Evolutionary conservation across 345 rosid genomes (phyloP).

Genomic region (Erysimum cheiranthoides): DNA sequence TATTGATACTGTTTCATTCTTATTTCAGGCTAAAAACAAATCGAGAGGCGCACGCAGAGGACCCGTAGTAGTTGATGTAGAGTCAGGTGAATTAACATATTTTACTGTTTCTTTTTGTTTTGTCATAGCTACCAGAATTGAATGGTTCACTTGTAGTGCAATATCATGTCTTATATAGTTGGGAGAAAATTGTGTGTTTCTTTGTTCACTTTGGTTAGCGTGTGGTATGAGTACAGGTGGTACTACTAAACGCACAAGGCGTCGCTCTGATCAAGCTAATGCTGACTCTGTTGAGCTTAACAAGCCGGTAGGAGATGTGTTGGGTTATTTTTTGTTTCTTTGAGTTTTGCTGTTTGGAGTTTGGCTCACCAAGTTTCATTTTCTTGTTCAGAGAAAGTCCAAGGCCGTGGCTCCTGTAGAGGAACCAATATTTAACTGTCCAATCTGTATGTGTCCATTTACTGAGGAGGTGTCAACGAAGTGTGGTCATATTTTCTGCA

Average conservation of each 20-base stretch:
- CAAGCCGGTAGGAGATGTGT: slow-evolving; percentile 29
- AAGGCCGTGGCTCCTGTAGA: slow-evolving; percentile 57
- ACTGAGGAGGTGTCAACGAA: slow-evolving; percentile 80
- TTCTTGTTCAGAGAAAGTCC: slow-evolving; percentile 26
- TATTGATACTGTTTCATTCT: slow-evolving; percentile 27
- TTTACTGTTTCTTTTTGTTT: neutral
- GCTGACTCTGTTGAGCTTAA: slow-evolving; percentile 6
- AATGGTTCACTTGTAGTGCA: neutral
- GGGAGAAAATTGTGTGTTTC: neutral
- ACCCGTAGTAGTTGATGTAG: slow-evolving; percentile 62
- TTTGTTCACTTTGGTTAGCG: slow-evolving; percentile 24
- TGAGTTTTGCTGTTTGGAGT: slow-evolving; percentile 22
- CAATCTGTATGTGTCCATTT: slow-evolving; percentile 85
- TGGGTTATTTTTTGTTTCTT: neutral
- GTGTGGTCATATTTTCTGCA: slow-evolving; percentile 98
- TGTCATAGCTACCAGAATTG: neutral
- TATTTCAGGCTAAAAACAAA: slow-evolving; percentile 73
- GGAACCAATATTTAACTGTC: slow-evolving; percentile 83
- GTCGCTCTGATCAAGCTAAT: slow-evolving; percentile 35
- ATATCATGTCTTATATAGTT: slow-evolving; percentile 9
- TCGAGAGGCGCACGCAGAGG: slow-evolving; percentile 58
- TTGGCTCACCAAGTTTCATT: slow-evolving; percentile 5
- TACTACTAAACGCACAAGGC: slow-evolving; percentile 12
- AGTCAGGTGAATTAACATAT: slow-evolving; percentile 58
- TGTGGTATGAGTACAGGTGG: slow-evolving; percentile 34